Evolutionary conservation across 768 basidiomycete genomes (phyloP), one percentile per base, ranked within the genome.

Genomic region (Tylopilus subfusipes): DNA sequence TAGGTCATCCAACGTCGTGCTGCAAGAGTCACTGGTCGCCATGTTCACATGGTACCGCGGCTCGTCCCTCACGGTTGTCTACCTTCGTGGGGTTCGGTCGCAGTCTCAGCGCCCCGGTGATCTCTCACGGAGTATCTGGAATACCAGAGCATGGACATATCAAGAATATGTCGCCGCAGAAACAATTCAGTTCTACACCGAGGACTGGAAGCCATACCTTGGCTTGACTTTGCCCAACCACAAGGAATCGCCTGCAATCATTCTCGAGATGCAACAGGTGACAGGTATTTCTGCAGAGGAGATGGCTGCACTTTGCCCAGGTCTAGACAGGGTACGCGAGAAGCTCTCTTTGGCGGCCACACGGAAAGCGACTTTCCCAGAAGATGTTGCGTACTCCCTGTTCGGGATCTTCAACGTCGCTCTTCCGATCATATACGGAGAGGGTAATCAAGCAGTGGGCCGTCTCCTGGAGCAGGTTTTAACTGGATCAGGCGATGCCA

Each of bases 41-140:
- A 49, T 49, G 48, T 49, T 49, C 8, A 49, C 25, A 14, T 49
- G 48, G 48, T 49, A 49, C 22, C 25, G 48, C 14, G 38, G 48
- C 5, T 49, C 48, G 38, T 27, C 38, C 27, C 48, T 49, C n/a
- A 49, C 38, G 4, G 29, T 49, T 11, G 48, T 49, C 25, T n/a
- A 49, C 27, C 48, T 49, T 22, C 19, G 27, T 16, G 48, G 38
- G 2, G 38, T 49, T 8, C 13, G 5, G 25, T 27, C 48, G 38
- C 19, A 40, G 9, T 39, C 27, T 6, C 48, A 49, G 9, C 12
- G 2, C 13, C n/a, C 18, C 11, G 38, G 48, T 18, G 7, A 27
- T 24, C 38, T 49, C 0, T 21, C 19, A n/a, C 39, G 6, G 10
- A 49, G 48, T 5, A 29, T 40, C 5, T 49, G 48, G 48, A 49